Evolutionary conservation across 1,139 yeast genomes (phyloP).

Genomic region (Candida sp.): DNA sequence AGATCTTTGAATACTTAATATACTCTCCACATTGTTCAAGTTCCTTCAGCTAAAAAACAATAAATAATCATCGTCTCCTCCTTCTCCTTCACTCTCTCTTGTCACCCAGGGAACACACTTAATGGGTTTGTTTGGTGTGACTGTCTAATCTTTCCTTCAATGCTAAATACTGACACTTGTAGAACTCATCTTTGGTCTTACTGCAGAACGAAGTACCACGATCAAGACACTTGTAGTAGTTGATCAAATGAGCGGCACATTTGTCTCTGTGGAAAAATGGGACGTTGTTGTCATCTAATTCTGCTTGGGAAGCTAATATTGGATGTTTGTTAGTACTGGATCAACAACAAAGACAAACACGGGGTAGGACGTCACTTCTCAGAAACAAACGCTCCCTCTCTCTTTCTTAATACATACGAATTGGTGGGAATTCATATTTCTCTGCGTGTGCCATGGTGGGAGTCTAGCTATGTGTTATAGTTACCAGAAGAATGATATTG

Average conservation of each 20-base stretch:
- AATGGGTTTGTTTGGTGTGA: slow-evolving; percentile 19
- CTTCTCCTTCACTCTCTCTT: not conserved
- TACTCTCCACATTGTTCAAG: not conserved
- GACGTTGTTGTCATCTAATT: slow-evolving; percentile 47
- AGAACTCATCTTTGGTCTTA: slow-evolving; percentile 48
- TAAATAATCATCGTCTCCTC: not conserved
- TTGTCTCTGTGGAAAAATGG: slow-evolving; percentile 52
- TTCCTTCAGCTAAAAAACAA: not conserved
- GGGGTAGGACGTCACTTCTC: not conserved
- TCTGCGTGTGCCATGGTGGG: slow-evolving; percentile 13
- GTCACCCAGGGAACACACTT: not conserved
- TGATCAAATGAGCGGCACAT: slow-evolving; percentile 51
- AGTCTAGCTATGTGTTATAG: not conserved
- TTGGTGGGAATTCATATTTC: slow-evolving; percentile 27
- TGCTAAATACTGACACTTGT: slow-evolving; percentile 50
- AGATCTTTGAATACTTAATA: not conserved
- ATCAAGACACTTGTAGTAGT: slow-evolving; percentile 50
- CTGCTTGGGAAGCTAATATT: slow-evolving; percentile 31
- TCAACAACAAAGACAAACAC: not conserved
- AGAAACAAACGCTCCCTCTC: no score
- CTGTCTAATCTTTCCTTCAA: slow-evolving; percentile 49
- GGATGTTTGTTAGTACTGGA: slow-evolving; percentile 10
- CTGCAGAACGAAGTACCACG: slow-evolving; percentile 50
- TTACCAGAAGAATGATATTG: not conserved
- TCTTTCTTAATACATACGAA: slow-evolving; percentile 24